Percentiles rank a stretch among this genome's conserved stretches.
phyloP scores from a whole-genome alignment of 2,329 filamentous ascomycete species.

The Alternaria solani region DNA sequence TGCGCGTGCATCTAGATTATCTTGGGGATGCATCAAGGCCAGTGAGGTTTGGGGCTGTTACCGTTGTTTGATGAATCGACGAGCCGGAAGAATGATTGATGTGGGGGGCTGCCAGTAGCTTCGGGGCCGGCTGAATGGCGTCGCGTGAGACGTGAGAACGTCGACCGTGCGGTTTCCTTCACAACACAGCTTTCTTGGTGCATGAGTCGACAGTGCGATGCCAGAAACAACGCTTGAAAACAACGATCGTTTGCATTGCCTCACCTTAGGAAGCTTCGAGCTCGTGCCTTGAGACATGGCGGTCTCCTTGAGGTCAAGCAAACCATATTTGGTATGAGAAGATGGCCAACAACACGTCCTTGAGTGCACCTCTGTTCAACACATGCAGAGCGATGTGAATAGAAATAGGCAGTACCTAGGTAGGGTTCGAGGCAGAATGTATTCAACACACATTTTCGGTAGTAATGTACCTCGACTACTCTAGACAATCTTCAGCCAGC shows the following conservation, averaged over 20 bases:
- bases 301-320: not conserved
- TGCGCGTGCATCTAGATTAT: conserved; percentile 10
- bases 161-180: not conserved
- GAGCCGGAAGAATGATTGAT: conserved; percentile 22
- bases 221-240: not conserved
- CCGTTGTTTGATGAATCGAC: conserved; percentile 8
- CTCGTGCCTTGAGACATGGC: not conserved
- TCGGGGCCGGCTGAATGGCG: conserved; percentile 14
- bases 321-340: not conserved
- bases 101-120: conserved; percentile 2
- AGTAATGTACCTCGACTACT: not conserved
- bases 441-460: not conserved
- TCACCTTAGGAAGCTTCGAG: not conserved
- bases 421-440: not conserved
- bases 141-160: conserved; percentile 4
- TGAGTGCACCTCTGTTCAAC: not conserved
- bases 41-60: conserved; percentile 4
- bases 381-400: not conserved
- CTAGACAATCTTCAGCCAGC: conserved; percentile 31
- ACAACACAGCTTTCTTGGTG: not conserved
- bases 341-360: not conserved
- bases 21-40: conserved; percentile 1
- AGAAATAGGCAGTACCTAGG: not conserved
- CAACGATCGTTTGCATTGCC: not conserved
- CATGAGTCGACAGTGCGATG: not conserved